Base-by-base conservation (phyloP, 495 filamentous ascomycete species). In the Friedmanniomyces endolithicus region DNA sequence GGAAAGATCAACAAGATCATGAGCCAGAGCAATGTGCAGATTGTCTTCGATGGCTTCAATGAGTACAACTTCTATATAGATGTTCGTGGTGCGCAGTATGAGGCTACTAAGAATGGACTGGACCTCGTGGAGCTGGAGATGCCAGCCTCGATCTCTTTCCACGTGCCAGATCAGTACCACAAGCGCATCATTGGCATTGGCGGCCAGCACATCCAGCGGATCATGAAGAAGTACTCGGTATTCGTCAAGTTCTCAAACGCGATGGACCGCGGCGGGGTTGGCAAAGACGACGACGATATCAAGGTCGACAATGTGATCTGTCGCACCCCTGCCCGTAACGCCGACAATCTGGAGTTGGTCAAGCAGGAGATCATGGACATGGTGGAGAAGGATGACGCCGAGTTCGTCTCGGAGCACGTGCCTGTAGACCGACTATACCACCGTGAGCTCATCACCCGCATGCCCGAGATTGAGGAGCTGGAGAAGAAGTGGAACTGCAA, bases 1-100 rank as follows among this genome's bases (percentile, higher is more conserved):
- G 92, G 92, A 71, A 99, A 99, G 75, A 97, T 99, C 69, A 99
- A 99, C 77, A 99, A 99, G 78, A 99, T 99, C 66, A 97, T 99
- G 94, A 89, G 89, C 14, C 89, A 95, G 68, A 92, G 87, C 72
- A 94, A 90, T 61, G 92, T 99, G 6, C 92, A 99, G 71, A 96
- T 99, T 60, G 89, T 96, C 59, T 99, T 99, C 61, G 94, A 99
- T 65, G 87, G 86, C 52, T 97, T 97, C 73, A 94, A 94, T 70
- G 94, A 97, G 72, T 99, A 96, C 74, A 97, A 97, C 71, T 97
- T 99, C 75, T 94, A 95, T 66, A 97, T 99, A 50, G 92, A 97
- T 63, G 90, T 99, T 50, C 85, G 88, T 58, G 88, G 84, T n/a
- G 80, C 81, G 23, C 83, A 85, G 50, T 96, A 94, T 65, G 88